These are phyloP conservation scores for Macrotyloma uniflorum DNA, from an alignment of 306 rosid genomes.

Conservation along the genomic window DNA sequence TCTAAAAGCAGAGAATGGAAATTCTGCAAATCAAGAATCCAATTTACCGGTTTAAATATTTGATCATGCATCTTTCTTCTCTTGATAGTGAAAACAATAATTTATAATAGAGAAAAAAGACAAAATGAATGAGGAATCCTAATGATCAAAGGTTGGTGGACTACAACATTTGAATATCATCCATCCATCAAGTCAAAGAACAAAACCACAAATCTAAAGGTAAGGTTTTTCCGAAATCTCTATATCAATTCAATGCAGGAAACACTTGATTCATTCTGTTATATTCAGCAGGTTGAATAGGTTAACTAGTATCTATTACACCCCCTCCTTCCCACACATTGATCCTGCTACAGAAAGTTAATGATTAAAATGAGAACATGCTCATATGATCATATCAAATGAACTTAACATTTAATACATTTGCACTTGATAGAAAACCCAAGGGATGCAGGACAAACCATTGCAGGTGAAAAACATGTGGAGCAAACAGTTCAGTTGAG, in stretches of 20 bases:
- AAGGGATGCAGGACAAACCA: too few species aligned
- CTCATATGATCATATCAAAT: too few species aligned
- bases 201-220: background rate
- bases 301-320: too few species aligned
- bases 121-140: background rate
- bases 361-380: too few species aligned
- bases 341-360: too few species aligned
- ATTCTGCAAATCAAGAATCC: background rate
- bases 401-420: too few species aligned
- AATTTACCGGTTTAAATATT: background rate
- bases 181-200: background rate
- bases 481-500: too few species aligned
- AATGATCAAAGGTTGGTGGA: background rate
- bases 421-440: too few species aligned
- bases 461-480: too few species aligned
- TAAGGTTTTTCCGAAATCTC: background rate
- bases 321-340: too few species aligned
- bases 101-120: background rate
- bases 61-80: background rate
- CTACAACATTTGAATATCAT: background rate
- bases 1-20: conserved; percentile 4
- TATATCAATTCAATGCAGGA: background rate
- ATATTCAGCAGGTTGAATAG: too few species aligned
- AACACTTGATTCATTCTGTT: background rate
- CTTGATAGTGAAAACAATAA: background rate